A percentile compares a stretch with the other conserved stretches of the same genome.
Conservation (phyloP, 768 basidiomycete genomes). For the Tulasnella sp. region DNA sequence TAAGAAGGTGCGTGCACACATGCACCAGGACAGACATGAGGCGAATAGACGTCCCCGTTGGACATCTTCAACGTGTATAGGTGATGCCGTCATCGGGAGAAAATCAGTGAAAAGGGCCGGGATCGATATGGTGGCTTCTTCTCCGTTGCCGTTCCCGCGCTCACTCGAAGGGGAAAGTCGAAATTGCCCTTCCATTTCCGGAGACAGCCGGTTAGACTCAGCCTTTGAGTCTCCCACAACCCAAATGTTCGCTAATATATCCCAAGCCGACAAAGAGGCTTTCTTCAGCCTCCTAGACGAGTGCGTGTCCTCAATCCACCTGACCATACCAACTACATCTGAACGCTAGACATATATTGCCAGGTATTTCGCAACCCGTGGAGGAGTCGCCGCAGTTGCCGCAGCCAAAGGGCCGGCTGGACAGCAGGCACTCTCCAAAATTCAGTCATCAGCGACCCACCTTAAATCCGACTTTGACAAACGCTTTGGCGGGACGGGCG, state of each 20-base stretch:
- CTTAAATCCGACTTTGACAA: slow-evolving; percentile 15
- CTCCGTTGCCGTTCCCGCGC: background rate
- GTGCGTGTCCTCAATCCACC: slow-evolving; percentile 47
- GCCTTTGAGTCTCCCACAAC: background rate
- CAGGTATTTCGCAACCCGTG: slow-evolving; percentile 73
- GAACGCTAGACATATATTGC: slow-evolving; percentile 23
- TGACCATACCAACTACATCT: background rate
- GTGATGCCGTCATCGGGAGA: background rate
- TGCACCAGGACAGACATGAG: background rate
- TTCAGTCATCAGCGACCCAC: slow-evolving; percentile 10
- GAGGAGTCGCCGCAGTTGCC: slow-evolving; percentile 28
- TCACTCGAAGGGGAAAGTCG: background rate
- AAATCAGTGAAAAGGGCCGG: background rate
- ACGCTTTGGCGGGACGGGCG: background rate
- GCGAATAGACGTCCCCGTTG: slow-evolving; percentile 2
- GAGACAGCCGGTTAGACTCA: slow-evolving; percentile 1
- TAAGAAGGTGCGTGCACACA: slow-evolving; percentile 1
- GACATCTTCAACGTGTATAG: background rate
- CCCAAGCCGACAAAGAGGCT: slow-evolving; percentile 71
- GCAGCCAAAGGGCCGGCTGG: slow-evolving; percentile 31
- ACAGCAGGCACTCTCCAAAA: slow-evolving; percentile 7
- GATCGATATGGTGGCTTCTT: background rate
- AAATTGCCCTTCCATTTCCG: background rate
- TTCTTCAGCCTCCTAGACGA: slow-evolving; percentile 83
- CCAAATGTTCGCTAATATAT: slow-evolving; percentile 76